phyloP scores from a whole-genome alignment of 805 yeast genomes.

The Isabelozyma rhagii region DNA sequence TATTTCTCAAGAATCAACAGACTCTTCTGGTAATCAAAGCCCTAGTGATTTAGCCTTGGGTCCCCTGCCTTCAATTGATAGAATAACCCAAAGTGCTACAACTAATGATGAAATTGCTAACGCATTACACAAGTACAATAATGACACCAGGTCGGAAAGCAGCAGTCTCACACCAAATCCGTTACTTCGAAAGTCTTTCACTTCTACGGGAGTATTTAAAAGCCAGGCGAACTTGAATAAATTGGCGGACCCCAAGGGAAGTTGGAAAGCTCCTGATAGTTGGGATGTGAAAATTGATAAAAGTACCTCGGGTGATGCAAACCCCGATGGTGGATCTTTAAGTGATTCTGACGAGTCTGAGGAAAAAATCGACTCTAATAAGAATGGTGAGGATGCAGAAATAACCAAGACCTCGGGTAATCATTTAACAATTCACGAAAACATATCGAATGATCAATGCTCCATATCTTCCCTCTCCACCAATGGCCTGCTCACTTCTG shows the following conservation, averaged over 20 bases:
- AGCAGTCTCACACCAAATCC: neutral
- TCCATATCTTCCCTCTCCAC: constrained; percentile 1
- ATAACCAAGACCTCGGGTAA: neutral
- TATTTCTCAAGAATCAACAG: constrained; percentile 5
- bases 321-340: constrained; percentile 3
- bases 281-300: constrained; percentile 43
- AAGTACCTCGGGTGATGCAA: constrained; percentile 2
- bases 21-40: neutral
- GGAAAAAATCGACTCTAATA: constrained; percentile 7
- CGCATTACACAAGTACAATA: neutral
- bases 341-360: constrained; percentile 15
- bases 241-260: constrained; percentile 4
- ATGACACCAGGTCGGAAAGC: neutral
- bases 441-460: neutral
- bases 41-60: neutral
- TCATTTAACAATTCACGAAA: neutral
- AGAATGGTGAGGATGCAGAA: constrained; percentile 3
- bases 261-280: constrained; percentile 47
- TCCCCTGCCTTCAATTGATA: neutral
- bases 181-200: neutral
- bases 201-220: neutral
- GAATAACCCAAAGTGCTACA: neutral
- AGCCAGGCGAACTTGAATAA: neutral
- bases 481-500: constrained; percentile 1
- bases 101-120: neutral